Evolutionary conservation across 73 alveolate species (phyloP).

Genomic region (Loxodes magnus): DNA sequence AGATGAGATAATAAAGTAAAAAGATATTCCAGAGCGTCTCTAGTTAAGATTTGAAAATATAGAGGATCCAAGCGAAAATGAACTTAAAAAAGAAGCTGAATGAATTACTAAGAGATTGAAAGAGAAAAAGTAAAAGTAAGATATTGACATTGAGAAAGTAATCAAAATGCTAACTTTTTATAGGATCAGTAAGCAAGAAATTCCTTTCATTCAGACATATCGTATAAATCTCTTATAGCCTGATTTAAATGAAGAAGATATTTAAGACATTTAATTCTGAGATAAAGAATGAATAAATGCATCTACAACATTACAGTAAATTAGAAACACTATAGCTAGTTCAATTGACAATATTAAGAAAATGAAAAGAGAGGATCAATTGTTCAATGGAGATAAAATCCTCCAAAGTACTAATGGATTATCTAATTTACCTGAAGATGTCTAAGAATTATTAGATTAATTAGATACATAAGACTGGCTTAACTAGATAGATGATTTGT

Average conservation of each 20-base stretch:
- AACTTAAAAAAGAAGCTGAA: slow-evolving; percentile 1
- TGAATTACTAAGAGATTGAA: slow-evolving; percentile 3
- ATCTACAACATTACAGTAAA: neutral
- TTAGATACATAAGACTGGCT: neutral
- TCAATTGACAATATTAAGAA: neutral
- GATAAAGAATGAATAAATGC: slow-evolving; percentile 9
- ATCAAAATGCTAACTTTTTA: neutral
- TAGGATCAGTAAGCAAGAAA: neutral
- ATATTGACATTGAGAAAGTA: neutral
- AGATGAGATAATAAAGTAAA: slow-evolving; percentile 2
- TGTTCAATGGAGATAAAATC: neutral
- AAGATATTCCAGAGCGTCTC: slow-evolving; percentile 10
- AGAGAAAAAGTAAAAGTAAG: neutral
- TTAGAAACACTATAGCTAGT: neutral
- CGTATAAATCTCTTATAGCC: slow-evolving; percentile 4
- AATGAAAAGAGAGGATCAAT: neutral
- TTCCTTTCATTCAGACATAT: slow-evolving; percentile 5
- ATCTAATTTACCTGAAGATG: neutral
- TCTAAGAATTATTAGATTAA: neutral
- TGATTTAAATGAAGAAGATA: slow-evolving; percentile 10
- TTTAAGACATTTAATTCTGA: slow-evolving; percentile 9
- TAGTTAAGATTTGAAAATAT: neutral
- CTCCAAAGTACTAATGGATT: neutral
- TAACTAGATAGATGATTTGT: neutral
- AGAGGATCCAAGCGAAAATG: slow-evolving; percentile 5